Base-by-base conservation (phyloP, 2,329 filamentous ascomycete genomes). In the Aspergillus costaricaensis region DNA sequence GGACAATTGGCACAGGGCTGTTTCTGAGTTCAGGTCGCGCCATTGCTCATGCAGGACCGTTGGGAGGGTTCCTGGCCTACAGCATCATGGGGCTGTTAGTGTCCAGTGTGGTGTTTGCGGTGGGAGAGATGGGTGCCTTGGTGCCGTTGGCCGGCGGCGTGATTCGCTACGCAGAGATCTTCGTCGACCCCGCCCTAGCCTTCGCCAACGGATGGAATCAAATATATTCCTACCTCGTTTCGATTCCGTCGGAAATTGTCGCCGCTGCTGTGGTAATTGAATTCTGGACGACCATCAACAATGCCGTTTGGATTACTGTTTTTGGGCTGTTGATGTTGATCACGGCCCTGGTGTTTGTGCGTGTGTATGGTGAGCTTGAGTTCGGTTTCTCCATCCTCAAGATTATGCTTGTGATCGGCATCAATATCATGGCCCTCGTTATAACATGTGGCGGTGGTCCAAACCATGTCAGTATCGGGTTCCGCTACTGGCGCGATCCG, bases 341-440 rank as follows among this genome's bases (percentile, higher is more conserved):
- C 1, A 72, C 76, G 0, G 72, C 72, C 2, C 67, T 79, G 14
- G 62, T 72, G 2, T 76, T 76, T 38, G 72, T 79, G 17, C 68
- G 76, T 1, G 64, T 79, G 1, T 79, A 79, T 56, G 77, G 77
- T 7, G 85, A 88, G 72, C 78, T 87, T 47, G 82, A 84, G 68
- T 85, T 83, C 61, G 73, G 75, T 4, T 83, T 84, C 62, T 81
- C 82, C 1, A 69, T 81, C 7, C 75, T 86, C 64, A 86, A 88
- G 69, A 83, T 89, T 60, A 74, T 85, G 32, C 77, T 89, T 36
- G 82, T 90, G 44, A 72, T 89, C 61, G 84, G 85, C 56, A 78
- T 90, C 61, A 85, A 87, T 66, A 80, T 88, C 56, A 83, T 88
- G 65, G 84, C 85, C 14, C 71, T 71, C 17, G 68, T 79, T 1